Base-by-base conservation (phyloP, 208 protist genomes). In the Leptomonas pyrrhocoris region DNA sequence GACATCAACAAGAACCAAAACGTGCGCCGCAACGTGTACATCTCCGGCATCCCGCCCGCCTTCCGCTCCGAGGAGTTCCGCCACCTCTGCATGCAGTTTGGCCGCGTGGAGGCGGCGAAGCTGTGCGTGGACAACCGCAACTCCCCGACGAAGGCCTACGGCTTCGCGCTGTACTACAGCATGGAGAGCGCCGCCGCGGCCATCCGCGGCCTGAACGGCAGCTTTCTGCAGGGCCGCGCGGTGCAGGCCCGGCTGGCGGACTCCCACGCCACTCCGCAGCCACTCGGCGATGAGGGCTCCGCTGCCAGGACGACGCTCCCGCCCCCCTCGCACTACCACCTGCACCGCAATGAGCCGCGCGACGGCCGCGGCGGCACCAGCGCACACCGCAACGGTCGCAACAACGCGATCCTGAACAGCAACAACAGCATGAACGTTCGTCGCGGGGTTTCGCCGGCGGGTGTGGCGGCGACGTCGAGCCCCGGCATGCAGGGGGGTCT, bases 21-120 rank as follows among this genome's bases (percentile, higher is more conserved):
- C 7, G 75, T 84, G 59, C 81, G 71, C n/a, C 83, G 86, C 71
- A 93, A 93, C 61, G 87, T 93, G 59, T 93, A 93, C 71, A 77
- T 93, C 73, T 88, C 79, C 15, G 84, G 84, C 40, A 75, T 93
- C 34, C 81, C 87, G 0, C 62, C 83, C 11, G 69, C 43, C 18
- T 84, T 78, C 66, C 67, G 71, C 49, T 79, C 81, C 11, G 57
- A 81, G 23, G 79, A 87, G 34, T 86, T 93, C 45, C 84, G 87
- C 4, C 74, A 89, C 40, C 43, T 93, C 27, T 89, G 83, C 56
- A 77, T 86, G 75, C 59, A 65, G 55, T 93, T 82, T 42, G 87
- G 87, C 25, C 79, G 74, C 4, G 81, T 93, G 19, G 84, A 93
- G 71, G 84, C 87, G 4, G 82, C 81, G 1, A 87, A 88, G 73